These are phyloP conservation scores for Martensiomyces pterosporus DNA, from an alignment of 192 early-diverging fungal species.

Conservation along the genomic window DNA sequence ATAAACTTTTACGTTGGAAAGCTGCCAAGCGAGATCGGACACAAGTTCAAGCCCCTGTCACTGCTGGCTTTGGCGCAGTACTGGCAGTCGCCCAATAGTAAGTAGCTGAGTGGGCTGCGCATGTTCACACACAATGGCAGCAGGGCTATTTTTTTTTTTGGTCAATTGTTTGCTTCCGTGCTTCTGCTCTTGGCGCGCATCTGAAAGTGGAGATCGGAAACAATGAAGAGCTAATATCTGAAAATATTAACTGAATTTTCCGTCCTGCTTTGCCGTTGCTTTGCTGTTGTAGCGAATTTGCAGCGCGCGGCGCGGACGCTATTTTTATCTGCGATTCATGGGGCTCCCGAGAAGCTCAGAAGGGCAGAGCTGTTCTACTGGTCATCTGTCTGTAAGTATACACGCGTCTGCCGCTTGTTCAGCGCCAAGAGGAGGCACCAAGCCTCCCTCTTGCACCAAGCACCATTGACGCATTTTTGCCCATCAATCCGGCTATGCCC, in stretches of 20 bases:
- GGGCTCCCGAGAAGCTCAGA: slow-evolving; percentile 32
- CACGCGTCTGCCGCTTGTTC: too few relatives aligned
- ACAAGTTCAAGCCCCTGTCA: slow-evolving; percentile 34
- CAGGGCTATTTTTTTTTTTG: too few relatives aligned
- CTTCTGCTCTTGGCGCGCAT: too few relatives aligned
- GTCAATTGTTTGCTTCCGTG: background rate
- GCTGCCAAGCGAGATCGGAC: slow-evolving; percentile 28
- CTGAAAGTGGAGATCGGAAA: too few relatives aligned
- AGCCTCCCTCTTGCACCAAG: too few relatives aligned
- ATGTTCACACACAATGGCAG: too few relatives aligned
- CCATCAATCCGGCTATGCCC: too few relatives aligned
- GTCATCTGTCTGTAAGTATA: slow-evolving; percentile 46
- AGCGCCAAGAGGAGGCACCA: too few relatives aligned
- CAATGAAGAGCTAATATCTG: too few relatives aligned
- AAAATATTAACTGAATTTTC: background rate
- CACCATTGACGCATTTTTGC: too few relatives aligned
- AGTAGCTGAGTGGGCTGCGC: too few relatives aligned
- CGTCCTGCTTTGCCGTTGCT: background rate
- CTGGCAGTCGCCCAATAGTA: slow-evolving; percentile 43
- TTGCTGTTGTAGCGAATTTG: slow-evolving; percentile 26
- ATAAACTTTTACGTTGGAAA: slow-evolving; percentile 49
- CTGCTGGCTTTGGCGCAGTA: slow-evolving; percentile 35
- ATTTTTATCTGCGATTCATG: slow-evolving; percentile 39
- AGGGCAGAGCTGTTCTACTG: slow-evolving; percentile 46
- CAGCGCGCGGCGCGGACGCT: slow-evolving; percentile 49